phyloP scores from a whole-genome alignment of 257 asterid genomes.

The Solanum rostratum region DNA sequence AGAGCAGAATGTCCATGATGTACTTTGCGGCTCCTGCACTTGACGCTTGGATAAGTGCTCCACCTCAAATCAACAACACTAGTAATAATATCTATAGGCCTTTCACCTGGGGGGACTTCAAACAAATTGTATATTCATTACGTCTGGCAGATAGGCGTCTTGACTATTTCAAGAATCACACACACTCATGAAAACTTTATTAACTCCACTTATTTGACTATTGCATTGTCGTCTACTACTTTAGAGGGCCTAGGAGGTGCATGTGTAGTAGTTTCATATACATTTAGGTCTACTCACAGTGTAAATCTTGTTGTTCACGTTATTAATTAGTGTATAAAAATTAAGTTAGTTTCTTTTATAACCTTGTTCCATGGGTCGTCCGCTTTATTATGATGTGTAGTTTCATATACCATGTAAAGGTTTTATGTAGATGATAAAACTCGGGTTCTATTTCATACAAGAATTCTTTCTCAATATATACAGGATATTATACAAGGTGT shows the following conservation, averaged over 20 bases:
- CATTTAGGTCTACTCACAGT: not conserved
- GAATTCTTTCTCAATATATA: too few relatives aligned
- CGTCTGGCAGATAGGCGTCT: conserved; percentile 53
- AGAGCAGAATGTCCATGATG: conserved; percentile 53
- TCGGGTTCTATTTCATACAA: too few relatives aligned
- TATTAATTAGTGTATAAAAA: not conserved
- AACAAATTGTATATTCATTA: conserved; percentile 30
- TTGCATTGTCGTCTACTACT: not conserved
- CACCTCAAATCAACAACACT: conserved; percentile 13
- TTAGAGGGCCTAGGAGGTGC: not conserved
- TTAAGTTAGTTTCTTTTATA: not conserved
- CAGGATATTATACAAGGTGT: too few relatives aligned
- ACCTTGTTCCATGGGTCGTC: not conserved
- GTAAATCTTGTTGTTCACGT: not conserved
- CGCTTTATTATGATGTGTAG: not conserved
- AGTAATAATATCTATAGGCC: conserved; percentile 22
- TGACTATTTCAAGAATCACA: conserved; percentile 23
- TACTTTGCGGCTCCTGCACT: conserved; percentile 64
- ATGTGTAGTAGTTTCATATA: not conserved
- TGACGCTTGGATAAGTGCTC: conserved; percentile 26
- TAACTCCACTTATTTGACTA: not conserved
- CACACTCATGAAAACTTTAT: not conserved
- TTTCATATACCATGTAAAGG: too few relatives aligned
- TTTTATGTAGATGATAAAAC: too few relatives aligned
- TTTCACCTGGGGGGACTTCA: conserved; percentile 69